Percentiles rank a stretch among this genome's conserved stretches.
Conservation (phyloP, 2,329 filamentous ascomycete species). For the Verticillium isaacii region DNA sequence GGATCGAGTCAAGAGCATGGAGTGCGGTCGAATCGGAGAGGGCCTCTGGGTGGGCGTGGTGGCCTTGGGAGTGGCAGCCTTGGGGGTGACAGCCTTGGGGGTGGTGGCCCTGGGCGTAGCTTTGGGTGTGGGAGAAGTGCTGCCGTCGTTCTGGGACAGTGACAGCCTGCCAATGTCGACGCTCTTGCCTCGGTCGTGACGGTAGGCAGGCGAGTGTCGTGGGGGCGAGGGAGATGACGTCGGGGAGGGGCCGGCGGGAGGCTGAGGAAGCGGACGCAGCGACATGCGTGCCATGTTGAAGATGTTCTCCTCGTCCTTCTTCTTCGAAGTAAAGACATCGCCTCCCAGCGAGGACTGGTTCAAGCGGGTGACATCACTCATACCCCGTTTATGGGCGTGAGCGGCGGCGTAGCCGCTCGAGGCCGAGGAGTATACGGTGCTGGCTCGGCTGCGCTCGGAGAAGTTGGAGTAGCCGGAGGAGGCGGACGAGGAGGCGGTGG, state of each 20-base stretch:
- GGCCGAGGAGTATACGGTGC: constrained; percentile 68
- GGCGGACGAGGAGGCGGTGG: constrained; percentile 65
- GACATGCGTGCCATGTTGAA: constrained; percentile 73
- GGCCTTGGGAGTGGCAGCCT: not conserved
- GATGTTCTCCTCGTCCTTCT: constrained; percentile 50
- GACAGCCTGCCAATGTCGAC: constrained; percentile 56
- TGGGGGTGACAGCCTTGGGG: not conserved
- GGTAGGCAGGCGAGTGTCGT: constrained; percentile 27
- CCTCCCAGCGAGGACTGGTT: constrained; percentile 25
- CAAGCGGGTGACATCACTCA: constrained; percentile 65
- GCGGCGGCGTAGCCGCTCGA: constrained; percentile 53
- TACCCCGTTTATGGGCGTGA: constrained; percentile 64
- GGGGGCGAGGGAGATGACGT: constrained; percentile 22
- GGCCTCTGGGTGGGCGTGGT: constrained; percentile 23
- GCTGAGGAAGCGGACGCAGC: constrained; percentile 67
- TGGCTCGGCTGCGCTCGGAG: constrained; percentile 59
- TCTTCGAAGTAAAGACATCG: constrained; percentile 22
- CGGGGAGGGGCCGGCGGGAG: constrained; percentile 26
- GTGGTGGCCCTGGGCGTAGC: not conserved
- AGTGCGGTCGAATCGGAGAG: constrained; percentile 48
- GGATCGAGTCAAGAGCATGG: constrained; percentile 55
- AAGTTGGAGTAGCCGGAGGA: constrained; percentile 62
- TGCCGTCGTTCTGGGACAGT: constrained; percentile 37
- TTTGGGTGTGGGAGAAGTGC: constrained; percentile 26
- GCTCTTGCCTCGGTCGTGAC: constrained; percentile 58